Evolutionary conservation across 1,139 yeast species (phyloP).

Genomic region (Kodamaea plutei): DNA sequence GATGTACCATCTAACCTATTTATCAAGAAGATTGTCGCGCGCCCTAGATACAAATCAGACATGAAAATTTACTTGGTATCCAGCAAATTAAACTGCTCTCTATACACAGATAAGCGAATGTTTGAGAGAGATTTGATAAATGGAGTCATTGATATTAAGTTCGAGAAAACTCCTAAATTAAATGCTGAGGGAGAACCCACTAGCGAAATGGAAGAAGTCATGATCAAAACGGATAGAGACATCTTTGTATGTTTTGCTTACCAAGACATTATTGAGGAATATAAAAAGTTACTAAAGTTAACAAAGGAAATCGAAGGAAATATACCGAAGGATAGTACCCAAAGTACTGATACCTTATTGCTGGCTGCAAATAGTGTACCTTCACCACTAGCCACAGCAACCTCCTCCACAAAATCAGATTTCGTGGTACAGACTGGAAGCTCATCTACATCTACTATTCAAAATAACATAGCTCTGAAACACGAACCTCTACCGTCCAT

Average conservation of each 20-base stretch:
- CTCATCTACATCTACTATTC: too few relatives aligned
- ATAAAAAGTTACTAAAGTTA: conserved; percentile 11
- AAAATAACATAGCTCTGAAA: too few relatives aligned
- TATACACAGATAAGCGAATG: conserved; percentile 49
- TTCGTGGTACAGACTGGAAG: too few relatives aligned
- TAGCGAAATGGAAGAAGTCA: conserved; percentile 4
- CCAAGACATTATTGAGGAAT: conserved; percentile 17
- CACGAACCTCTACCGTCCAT: too few relatives aligned
- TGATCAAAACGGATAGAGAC: conserved; percentile 8
- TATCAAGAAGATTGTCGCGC: conserved; percentile 42
- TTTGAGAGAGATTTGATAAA: conserved; percentile 49
- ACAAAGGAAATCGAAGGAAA: background rate
- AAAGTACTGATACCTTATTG: too few relatives aligned
- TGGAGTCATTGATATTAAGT: conserved; percentile 36
- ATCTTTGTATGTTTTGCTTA: conserved; percentile 25
- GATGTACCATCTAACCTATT: conserved; percentile 46
- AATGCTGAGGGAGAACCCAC: conserved; percentile 5
- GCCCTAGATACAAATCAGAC: conserved; percentile 50
- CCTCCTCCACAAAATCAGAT: too few relatives aligned
- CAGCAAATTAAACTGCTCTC: conserved; percentile 25
- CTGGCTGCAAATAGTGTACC: too few relatives aligned
- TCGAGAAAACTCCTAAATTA: background rate
- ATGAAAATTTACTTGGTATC: conserved; percentile 44
- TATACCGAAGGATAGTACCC: too few relatives aligned
- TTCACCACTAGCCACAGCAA: too few relatives aligned